Percentiles rank a stretch among this genome's conserved stretches.
These are phyloP conservation scores for Mycena vitilis DNA, from an alignment of 768 basidiomycete species.

Conservation along the genomic window DNA sequence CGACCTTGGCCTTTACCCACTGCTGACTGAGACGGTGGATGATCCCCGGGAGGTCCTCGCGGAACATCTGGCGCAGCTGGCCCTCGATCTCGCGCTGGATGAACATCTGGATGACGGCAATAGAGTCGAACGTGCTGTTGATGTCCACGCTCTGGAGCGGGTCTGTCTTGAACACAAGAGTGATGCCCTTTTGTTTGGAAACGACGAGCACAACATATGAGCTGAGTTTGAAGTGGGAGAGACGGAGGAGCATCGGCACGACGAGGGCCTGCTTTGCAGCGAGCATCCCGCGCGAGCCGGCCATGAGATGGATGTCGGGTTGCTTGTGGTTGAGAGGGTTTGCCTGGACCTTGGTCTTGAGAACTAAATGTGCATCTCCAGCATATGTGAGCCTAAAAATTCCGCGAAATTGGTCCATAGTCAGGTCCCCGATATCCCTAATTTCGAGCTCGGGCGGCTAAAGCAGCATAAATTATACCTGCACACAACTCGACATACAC, in stretches of 20 bases:
- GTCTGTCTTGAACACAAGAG: conserved; percentile 99
- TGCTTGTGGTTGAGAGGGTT: conserved; percentile 96
- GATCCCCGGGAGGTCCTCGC: conserved; percentile 95
- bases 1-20: conserved; percentile 95
- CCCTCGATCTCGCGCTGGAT: conserved; percentile 98
- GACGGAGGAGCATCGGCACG: conserved; percentile 97
- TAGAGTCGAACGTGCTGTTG: conserved; percentile 97
- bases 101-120: conserved; percentile 97
- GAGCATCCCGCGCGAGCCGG: conserved; percentile 87
- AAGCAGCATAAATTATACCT: conserved; percentile 1
- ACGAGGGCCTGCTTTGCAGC: conserved; percentile 95
- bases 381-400: conserved; percentile 96
- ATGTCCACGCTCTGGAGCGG: conserved; percentile 98
- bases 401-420: conserved; percentile 94
- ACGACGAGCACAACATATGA: conserved; percentile 98
- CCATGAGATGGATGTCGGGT: conserved; percentile 89
- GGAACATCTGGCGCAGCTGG: conserved; percentile 97
- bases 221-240: conserved; percentile 93
- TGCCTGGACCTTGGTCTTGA: conserved; percentile 96
- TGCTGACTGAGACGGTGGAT: conserved; percentile 96
- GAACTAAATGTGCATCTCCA: conserved; percentile 91
- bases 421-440: conserved; percentile 96
- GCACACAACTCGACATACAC: conserved; percentile 13
- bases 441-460: conserved; percentile 98
- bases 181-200: conserved; percentile 97